These are phyloP conservation scores for Alloascoidea africana DNA, from an alignment of 805 yeast species.

Conservation along the genomic window DNA sequence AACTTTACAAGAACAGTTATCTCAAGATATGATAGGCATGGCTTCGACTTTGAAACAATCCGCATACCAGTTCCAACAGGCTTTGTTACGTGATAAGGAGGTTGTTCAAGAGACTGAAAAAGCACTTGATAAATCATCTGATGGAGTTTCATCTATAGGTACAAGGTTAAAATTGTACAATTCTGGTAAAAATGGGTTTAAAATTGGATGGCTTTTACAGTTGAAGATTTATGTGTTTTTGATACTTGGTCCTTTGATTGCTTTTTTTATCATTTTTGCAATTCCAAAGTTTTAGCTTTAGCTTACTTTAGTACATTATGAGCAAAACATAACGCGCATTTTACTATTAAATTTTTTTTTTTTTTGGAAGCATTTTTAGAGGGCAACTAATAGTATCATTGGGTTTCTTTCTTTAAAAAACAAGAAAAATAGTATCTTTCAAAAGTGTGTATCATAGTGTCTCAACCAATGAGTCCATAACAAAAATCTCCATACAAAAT, in stretches of 20 bases:
- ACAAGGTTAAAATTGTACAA: background rate
- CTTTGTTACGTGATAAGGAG: slow-evolving; percentile 1
- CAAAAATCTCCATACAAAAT: too few species aligned
- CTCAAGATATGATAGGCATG: slow-evolving; percentile 21
- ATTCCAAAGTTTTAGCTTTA: background rate
- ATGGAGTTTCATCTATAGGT: background rate
- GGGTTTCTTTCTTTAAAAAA: too few species aligned
- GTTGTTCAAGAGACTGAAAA: slow-evolving; percentile 2
- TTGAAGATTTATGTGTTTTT: background rate
- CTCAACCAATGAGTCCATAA: too few species aligned
- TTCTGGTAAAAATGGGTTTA: slow-evolving; percentile 2
- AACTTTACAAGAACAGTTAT: slow-evolving; percentile 20
- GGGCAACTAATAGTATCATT: too few species aligned
- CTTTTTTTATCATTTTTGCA: background rate
- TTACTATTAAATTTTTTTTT: too few species aligned
- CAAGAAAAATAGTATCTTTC: too few species aligned
- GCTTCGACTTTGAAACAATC: slow-evolving; percentile 21
- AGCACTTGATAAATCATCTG: slow-evolving; percentile 1
- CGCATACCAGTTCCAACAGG: slow-evolving; percentile 19
- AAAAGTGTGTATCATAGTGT: too few species aligned
- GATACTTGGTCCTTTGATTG: background rate
- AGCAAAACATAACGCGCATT: too few species aligned
- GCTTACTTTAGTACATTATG: too few species aligned
- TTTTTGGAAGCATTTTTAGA: too few species aligned
- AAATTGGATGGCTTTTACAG: background rate